A percentile compares a stretch with the other conserved stretches of the same genome.
These are phyloP conservation scores for Lactarius quietus DNA, from an alignment of 768 basidiomycete genomes.

Conservation along the genomic window DNA sequence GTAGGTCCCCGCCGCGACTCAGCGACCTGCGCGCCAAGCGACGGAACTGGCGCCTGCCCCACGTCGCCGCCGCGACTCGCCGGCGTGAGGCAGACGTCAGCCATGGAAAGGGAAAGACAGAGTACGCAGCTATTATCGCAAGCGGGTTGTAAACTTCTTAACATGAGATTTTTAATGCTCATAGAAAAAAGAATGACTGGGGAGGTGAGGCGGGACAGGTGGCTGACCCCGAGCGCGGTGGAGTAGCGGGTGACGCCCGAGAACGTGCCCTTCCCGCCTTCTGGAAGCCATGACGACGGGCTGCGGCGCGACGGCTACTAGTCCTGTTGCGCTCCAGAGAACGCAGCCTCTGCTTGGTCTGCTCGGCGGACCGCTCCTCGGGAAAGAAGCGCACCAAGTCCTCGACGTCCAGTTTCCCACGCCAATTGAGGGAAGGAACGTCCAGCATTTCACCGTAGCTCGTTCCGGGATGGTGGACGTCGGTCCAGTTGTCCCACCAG, in stretches of 20 bases:
- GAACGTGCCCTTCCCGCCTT: neutral
- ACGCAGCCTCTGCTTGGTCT: neutral
- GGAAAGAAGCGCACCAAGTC: conserved; percentile 13
- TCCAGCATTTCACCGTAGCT: neutral
- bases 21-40: conserved; percentile 4
- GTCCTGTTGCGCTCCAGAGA: neutral
- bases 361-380: neutral
- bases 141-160: neutral
- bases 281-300: neutral
- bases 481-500: conserved; percentile 6
- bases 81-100: conserved; percentile 15
- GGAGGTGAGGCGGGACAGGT: neutral
- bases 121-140: conserved; percentile 8
- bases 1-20: conserved; percentile 19
- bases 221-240: neutral
- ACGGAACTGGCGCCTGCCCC: conserved; percentile 11
- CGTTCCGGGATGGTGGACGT: conserved; percentile 4
- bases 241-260: neutral
- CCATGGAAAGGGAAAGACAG: neutral
- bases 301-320: neutral
- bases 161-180: neutral
- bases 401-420: neutral
- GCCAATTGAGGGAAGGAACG: conserved; percentile 1
- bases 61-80: conserved; percentile 20
- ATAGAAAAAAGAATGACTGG: neutral